These are phyloP conservation scores for Davidsoniella eucalypti DNA, from an alignment of 2,329 filamentous ascomycete genomes.

Conservation along the genomic window DNA sequence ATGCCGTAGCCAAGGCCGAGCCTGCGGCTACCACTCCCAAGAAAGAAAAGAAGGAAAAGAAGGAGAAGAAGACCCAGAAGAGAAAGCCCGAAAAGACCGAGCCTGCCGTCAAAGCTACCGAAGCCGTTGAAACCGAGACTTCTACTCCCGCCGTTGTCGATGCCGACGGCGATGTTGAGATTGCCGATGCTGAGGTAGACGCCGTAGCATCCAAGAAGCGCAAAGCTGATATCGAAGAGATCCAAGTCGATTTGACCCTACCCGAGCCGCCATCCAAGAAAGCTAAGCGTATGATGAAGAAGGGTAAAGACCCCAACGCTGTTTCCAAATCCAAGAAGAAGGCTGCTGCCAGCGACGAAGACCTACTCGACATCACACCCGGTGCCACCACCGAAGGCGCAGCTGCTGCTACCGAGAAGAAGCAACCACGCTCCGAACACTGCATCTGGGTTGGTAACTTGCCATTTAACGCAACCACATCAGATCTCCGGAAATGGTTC, in stretches of 20 bases:
- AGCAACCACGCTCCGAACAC: slow-evolving; percentile 52
- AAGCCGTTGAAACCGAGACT: background rate
- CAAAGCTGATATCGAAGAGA: slow-evolving; percentile 52
- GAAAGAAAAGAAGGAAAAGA: background rate
- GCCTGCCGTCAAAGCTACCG: background rate
- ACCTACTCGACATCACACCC: slow-evolving; percentile 9
- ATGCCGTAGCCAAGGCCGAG: background rate
- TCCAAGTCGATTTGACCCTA: slow-evolving; percentile 78
- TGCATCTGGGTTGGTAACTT: slow-evolving; percentile 96
- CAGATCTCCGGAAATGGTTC: slow-evolving; percentile 67
- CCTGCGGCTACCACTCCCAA: background rate
- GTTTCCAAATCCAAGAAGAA: slow-evolving; percentile 23
- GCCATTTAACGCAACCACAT: slow-evolving; percentile 61
- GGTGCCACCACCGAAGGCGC: background rate
- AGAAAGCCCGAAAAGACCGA: background rate
- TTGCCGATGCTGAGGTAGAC: background rate
- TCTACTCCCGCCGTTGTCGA: background rate
- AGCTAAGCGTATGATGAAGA: slow-evolving; percentile 76
- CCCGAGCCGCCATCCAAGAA: slow-evolving; percentile 94
- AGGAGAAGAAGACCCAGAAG: slow-evolving; percentile 2
- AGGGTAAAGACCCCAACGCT: slow-evolving; percentile 45
- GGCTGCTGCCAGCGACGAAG: slow-evolving; percentile 22
- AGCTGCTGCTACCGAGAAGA: slow-evolving; percentile 16
- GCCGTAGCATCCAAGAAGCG: slow-evolving; percentile 44
- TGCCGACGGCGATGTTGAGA: background rate